These are phyloP conservation scores for Leccinum olivaceopallidum DNA, from an alignment of 768 basidiomycete genomes.

Conservation along the genomic window DNA sequence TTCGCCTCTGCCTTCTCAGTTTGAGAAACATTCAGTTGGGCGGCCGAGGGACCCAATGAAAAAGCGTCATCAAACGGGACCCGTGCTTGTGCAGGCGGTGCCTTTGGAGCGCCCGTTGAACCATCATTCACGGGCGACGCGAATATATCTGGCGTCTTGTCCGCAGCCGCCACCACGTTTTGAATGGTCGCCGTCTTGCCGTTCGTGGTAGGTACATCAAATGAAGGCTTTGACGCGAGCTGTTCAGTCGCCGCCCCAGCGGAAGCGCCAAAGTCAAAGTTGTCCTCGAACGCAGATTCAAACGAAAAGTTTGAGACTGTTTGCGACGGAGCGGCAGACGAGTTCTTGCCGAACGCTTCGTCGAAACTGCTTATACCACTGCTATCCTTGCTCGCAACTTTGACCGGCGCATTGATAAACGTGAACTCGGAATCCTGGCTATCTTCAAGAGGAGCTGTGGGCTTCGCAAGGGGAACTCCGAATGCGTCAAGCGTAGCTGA, in stretches of 20 bases:
- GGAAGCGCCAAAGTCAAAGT: constrained; percentile 60
- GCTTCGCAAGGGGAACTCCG: constrained; percentile 37
- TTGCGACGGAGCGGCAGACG: constrained; percentile 38
- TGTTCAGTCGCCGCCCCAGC: constrained; percentile 33
- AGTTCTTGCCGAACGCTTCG: constrained; percentile 65
- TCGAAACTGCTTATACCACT: constrained; percentile 63
- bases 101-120: constrained; percentile 11
- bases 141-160: constrained; percentile 15
- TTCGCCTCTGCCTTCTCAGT: constrained; percentile 17
- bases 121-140: constrained; percentile 15
- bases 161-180: constrained; percentile 3
- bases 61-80: constrained; percentile 53
- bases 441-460: constrained; percentile 18
- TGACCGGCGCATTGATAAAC: constrained; percentile 18
- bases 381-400: constrained; percentile 14
- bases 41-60: constrained; percentile 29
- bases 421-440: constrained; percentile 22
- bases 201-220: constrained; percentile 25
- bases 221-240: constrained; percentile 29
- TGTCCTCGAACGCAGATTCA: constrained; percentile 62
- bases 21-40: constrained; percentile 6
- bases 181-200: constrained; percentile 21
- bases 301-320: constrained; percentile 52
- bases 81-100: constrained; percentile 19
- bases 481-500: constrained; percentile 36